Base-by-base conservation (phyloP, 768 basidiomycete species). In the Terana coerulea region DNA sequence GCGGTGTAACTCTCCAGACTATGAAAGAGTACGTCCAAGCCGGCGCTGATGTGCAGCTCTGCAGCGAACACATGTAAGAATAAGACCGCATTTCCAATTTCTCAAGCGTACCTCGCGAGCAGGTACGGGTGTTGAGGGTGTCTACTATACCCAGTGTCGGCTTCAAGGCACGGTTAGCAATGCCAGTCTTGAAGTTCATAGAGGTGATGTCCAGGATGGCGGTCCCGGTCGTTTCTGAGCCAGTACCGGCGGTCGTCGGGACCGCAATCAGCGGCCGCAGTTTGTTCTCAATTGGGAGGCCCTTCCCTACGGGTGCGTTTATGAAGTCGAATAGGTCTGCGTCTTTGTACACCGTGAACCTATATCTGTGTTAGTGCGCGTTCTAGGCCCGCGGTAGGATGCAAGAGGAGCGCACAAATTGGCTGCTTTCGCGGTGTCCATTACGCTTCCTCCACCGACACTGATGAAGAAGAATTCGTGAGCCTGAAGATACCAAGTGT, bases 241-340 rank as follows among this genome's bases (percentile, higher is more conserved):
- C 94, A 12, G 94, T 95, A 44, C 95, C 95, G 26, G 81, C 81
- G 5, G 85, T 88, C 0, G 86, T 87, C 3, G 84, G 86, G 10
- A 87, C 81, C 37, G 92, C 92, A 54, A 95, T 95, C 41, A 98
- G 74, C 12, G 95, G 95, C 7, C 82, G 73, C 21, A 98, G 74
- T 15, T 75, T 71, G 63, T 88, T 73, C 2, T 78, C 72, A 56
- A 98, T 86, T 2, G 95, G 91, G 33, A 86, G 75, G 4, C 95
- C 95, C 69, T 92, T 94, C 36, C 95, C 95, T 47, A 98, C 75
- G 0, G 95, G 95, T 1, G 95, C 94, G 64, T 98, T 98, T 69
- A 98, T 90, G 67, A 95, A 98, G 66, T 98, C 95, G 73, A 94
- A 88, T 9, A 98, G 72, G 63, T 97, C 91, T 0, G 90, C 81